Evolutionary conservation across 129 eudicot species (phyloP).

Genomic region (Arctium lappa): DNA sequence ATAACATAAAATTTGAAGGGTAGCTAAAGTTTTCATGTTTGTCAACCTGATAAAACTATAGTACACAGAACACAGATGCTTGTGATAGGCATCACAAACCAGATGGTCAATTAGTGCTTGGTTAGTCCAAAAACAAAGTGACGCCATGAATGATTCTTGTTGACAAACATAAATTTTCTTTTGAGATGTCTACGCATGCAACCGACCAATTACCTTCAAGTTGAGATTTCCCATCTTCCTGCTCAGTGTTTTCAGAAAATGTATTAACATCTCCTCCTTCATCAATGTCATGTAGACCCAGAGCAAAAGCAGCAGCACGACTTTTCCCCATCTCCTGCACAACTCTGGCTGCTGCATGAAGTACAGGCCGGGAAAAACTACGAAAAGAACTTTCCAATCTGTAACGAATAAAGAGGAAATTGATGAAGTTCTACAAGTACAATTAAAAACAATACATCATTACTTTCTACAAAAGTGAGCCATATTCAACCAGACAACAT

Average conservation of each 20-base stretch:
- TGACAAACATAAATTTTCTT: background rate
- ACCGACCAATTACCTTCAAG: slow-evolving; percentile 50
- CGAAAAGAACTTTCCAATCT: slow-evolving; percentile 92
- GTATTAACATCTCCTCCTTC: slow-evolving; percentile 79
- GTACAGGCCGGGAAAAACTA: slow-evolving; percentile 96
- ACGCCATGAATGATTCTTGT: background rate
- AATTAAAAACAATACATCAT: background rate
- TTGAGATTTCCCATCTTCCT: slow-evolving; percentile 64
- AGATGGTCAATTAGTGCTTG: background rate
- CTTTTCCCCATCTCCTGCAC: slow-evolving; percentile 99
- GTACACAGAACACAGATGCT: background rate
- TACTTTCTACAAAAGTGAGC: background rate
- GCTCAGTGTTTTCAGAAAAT: slow-evolving; percentile 54
- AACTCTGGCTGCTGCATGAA: slow-evolving; percentile 95
- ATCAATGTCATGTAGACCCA: slow-evolving; percentile 86
- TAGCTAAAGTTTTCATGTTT: background rate
- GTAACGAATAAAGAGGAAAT: slow-evolving; percentile 12
- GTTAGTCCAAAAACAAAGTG: background rate
- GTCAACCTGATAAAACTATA: background rate
- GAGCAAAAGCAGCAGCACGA: slow-evolving; percentile 93
- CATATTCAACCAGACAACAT: background rate
- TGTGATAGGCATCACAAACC: background rate
- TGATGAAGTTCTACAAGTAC: background rate
- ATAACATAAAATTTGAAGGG: background rate
- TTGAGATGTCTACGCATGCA: background rate